Evolutionary conservation across 768 basidiomycete species (phyloP).

Genomic region (Panaeolus cyanescens): DNA sequence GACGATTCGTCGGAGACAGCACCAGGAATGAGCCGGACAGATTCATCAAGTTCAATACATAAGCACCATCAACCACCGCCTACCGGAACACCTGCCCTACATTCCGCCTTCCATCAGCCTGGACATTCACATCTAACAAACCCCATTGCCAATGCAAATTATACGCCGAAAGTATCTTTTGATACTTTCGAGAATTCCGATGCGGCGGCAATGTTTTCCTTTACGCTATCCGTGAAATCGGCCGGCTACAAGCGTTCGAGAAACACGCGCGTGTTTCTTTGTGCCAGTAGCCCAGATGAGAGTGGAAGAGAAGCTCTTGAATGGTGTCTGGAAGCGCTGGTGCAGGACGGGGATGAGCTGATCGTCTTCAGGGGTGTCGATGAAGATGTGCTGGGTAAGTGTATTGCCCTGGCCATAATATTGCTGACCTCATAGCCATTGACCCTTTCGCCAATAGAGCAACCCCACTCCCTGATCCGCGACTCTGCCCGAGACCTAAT

Average conservation of each 20-base stretch:
- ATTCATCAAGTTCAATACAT: constrained; percentile 7
- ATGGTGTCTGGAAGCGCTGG: constrained; percentile 86
- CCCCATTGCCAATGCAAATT: constrained; percentile 17
- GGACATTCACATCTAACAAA: not conserved
- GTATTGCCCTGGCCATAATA: not conserved
- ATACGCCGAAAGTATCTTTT: constrained; percentile 78
- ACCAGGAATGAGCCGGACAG: constrained; percentile 8
- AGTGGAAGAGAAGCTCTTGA: constrained; percentile 87
- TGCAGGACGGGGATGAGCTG: constrained; percentile 90
- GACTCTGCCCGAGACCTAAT: constrained; percentile 89
- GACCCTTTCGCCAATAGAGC: constrained; percentile 44
- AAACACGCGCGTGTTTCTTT: constrained; percentile 86
- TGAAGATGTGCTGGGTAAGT: constrained; percentile 77
- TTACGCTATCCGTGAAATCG: constrained; percentile 81
- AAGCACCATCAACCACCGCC: not conserved
- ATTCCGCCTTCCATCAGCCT: not conserved
- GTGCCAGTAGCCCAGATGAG: constrained; percentile 87
- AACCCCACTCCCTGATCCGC: constrained; percentile 72
- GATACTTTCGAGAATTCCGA: constrained; percentile 82
- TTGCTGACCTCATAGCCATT: not conserved
- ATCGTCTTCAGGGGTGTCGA: constrained; percentile 92
- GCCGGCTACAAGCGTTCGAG: constrained; percentile 77
- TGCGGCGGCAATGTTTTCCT: constrained; percentile 83
- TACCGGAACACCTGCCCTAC: not conserved
- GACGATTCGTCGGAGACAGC: constrained; percentile 3